Evolutionary conservation across 495 filamentous ascomycete genomes (phyloP).

Genomic region (Tirmania nivea): DNA sequence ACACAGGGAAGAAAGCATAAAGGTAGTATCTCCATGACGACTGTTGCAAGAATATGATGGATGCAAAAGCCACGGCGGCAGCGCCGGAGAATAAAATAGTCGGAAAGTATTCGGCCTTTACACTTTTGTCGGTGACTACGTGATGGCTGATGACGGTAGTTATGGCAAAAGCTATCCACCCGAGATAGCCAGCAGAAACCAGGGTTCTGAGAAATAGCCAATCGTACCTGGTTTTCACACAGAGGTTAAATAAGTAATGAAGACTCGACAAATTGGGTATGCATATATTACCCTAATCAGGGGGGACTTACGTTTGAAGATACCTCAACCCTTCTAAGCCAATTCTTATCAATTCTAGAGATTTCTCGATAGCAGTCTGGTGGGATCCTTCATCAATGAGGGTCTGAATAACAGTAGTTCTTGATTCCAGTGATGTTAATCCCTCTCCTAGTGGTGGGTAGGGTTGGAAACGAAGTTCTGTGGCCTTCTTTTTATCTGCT

Average conservation of each 20-base stretch:
- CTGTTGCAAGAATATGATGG: conserved; percentile 54
- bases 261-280: no score
- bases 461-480: conserved; percentile 53
- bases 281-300: background rate
- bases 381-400: conserved; percentile 45
- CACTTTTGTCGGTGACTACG: conserved; percentile 36
- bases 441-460: conserved; percentile 39
- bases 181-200: conserved; percentile 80
- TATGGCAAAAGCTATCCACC: conserved; percentile 89
- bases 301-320: conserved; percentile 45
- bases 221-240: conserved; percentile 32
- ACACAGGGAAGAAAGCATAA: conserved; percentile 76
- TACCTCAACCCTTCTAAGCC: conserved; percentile 77
- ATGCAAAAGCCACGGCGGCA: conserved; percentile 48
- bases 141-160: conserved; percentile 81
- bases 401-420: conserved; percentile 42
- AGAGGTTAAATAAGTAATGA: no score
- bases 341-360: conserved; percentile 49
- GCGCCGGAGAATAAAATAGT: conserved; percentile 39
- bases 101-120: background rate
- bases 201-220: conserved; percentile 95
- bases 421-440: conserved; percentile 39
- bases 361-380: conserved; percentile 53
- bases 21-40: conserved; percentile 76
- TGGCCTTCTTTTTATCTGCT: conserved; percentile 49